Conservation (phyloP, 352 stramenopile genomes). For the Phytophthora hibernalis region DNA sequence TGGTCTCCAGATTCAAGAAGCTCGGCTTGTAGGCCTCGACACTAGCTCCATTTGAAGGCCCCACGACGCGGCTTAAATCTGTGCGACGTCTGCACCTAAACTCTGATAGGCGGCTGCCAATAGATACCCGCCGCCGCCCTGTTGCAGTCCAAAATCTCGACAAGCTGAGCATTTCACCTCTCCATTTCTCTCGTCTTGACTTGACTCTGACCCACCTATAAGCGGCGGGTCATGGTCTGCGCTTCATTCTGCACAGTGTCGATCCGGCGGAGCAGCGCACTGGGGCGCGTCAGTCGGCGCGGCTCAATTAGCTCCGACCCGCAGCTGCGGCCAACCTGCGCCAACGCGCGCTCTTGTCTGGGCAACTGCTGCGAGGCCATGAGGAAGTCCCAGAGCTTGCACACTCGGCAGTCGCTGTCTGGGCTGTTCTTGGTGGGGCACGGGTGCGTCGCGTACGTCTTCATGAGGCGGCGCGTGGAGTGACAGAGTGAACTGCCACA, state of each 20-base stretch:
- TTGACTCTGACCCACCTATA: slow-evolving; percentile 20
- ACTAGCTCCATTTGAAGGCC: slow-evolving; percentile 20
- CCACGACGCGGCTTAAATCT: slow-evolving; percentile 10
- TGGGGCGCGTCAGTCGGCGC: slow-evolving; percentile 10
- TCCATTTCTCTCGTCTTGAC: slow-evolving; percentile 14
- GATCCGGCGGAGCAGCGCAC: slow-evolving; percentile 34
- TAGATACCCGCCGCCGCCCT: slow-evolving; percentile 19
- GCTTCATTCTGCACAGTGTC: slow-evolving; percentile 37
- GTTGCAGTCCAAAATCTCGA: slow-evolving; percentile 25
- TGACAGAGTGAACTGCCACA: slow-evolving; percentile 79
- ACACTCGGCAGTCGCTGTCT: slow-evolving; percentile 67
- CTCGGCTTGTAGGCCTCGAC: slow-evolving; percentile 48
- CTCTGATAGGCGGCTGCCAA: slow-evolving; percentile 8
- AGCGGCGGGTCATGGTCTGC: slow-evolving; percentile 36
- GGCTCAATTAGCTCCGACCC: slow-evolving; percentile 17
- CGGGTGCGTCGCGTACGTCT: slow-evolving; percentile 68
- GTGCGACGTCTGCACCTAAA: slow-evolving; percentile 10
- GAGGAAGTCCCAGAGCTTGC: slow-evolving; percentile 78
- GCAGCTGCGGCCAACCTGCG: slow-evolving; percentile 22
- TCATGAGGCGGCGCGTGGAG: slow-evolving; percentile 70
- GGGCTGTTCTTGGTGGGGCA: slow-evolving; percentile 41
- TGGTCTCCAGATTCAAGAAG: slow-evolving; percentile 50
- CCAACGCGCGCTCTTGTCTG: slow-evolving; percentile 22
- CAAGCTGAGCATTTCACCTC: slow-evolving; percentile 22
- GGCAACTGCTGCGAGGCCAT: slow-evolving; percentile 31